Evolutionary conservation across 345 rosid species (phyloP).

Genomic region (Schrenkiella parvula): DNA sequence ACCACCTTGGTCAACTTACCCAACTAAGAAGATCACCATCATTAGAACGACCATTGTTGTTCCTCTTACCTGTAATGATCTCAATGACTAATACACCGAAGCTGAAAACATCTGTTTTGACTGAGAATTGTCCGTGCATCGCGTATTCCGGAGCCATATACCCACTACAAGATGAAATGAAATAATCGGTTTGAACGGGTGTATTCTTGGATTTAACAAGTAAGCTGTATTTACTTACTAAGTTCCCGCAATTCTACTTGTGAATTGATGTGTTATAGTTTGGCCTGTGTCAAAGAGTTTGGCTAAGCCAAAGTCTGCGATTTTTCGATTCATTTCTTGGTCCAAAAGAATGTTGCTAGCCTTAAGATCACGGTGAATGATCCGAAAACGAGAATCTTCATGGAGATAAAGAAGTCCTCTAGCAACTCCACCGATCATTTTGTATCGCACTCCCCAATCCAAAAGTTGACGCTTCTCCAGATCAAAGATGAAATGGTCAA

Average conservation of each 20-base stretch:
- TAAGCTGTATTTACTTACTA: slow-evolving; percentile 28
- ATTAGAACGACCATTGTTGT: slow-evolving; percentile 9
- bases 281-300: slow-evolving; percentile 38
- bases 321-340: slow-evolving; percentile 48
- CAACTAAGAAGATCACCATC: slow-evolving; percentile 27
- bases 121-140: slow-evolving; percentile 32
- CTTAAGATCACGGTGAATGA: slow-evolving; percentile 56
- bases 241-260: slow-evolving; percentile 47
- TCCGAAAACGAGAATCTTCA: slow-evolving; percentile 51
- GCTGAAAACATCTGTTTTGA: slow-evolving; percentile 33
- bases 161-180: slow-evolving; percentile 8
- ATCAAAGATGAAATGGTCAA: slow-evolving; percentile 38
- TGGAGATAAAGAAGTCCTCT: slow-evolving; percentile 36
- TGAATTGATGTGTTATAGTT: slow-evolving; percentile 33
- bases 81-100: slow-evolving; percentile 33
- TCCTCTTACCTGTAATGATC: slow-evolving; percentile 28
- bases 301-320: slow-evolving; percentile 61
- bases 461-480: slow-evolving; percentile 18
- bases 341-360: slow-evolving; percentile 55
- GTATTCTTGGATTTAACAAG: not conserved
- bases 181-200: not conserved
- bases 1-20: slow-evolving; percentile 6
- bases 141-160: slow-evolving; percentile 36
- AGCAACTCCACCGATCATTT: slow-evolving; percentile 32
- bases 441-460: slow-evolving; percentile 29